Evolutionary conservation across 306 rosid species (phyloP).

Genomic region (Macrotyloma uniflorum): DNA sequence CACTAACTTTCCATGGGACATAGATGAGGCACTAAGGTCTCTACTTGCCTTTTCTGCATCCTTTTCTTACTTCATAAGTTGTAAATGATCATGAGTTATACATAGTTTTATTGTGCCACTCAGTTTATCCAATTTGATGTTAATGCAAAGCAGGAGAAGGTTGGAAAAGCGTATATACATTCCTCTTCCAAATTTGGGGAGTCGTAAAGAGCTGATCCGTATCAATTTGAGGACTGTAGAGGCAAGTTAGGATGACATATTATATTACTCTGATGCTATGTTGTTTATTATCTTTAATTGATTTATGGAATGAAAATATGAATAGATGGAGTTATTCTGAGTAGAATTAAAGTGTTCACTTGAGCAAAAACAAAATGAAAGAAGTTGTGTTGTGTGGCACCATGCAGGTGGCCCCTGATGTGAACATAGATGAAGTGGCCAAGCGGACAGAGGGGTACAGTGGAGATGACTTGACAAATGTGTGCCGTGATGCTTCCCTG

Average conservation of each 20-base stretch:
- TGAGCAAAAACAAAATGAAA: background rate
- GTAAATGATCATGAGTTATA: background rate
- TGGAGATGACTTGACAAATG: constrained; percentile 96
- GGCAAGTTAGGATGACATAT: constrained; percentile 46
- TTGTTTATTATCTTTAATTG: background rate
- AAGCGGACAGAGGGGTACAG: constrained; percentile 90
- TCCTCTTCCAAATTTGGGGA: constrained; percentile 96
- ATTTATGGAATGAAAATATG: background rate
- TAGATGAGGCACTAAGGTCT: constrained; percentile 96
- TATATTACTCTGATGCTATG: background rate
- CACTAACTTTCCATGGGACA: constrained; percentile 98
- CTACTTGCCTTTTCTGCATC: constrained; percentile 24
- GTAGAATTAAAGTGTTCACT: background rate
- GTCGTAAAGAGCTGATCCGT: constrained; percentile 88
- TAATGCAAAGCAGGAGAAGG: constrained; percentile 79
- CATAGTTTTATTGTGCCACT: background rate
- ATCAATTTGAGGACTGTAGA: constrained; percentile 93
- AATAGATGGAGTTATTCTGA: background rate
- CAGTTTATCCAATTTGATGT: constrained; percentile 39
- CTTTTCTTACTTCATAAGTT: background rate
- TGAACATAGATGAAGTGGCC: constrained; percentile 89
- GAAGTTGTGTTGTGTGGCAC: constrained; percentile 27
- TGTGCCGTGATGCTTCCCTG: constrained; percentile 94
- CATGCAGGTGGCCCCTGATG: constrained; percentile 76
- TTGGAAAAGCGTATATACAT: constrained; percentile 96